Evolutionary conservation across 768 basidiomycete species (phyloP).

Genomic region (Erythrobasidium yunnanense): DNA sequence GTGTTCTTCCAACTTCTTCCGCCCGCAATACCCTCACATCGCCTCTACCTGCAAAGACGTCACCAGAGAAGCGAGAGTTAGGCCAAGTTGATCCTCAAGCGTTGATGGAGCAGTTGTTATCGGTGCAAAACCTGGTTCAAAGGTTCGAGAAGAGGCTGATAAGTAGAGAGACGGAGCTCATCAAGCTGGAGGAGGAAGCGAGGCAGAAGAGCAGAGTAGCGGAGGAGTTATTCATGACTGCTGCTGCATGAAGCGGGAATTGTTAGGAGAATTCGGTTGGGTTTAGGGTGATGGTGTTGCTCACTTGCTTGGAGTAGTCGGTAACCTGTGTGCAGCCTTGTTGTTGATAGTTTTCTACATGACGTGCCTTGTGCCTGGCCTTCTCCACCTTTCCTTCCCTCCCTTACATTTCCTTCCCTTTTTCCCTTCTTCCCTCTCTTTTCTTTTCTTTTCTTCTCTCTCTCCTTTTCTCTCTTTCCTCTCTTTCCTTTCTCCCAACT

Average conservation of each 20-base stretch:
- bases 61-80: too few species aligned
- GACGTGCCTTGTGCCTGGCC: neutral
- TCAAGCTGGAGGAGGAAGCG: constrained; percentile 14
- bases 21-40: too few species aligned
- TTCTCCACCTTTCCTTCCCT: neutral
- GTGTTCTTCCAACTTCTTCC: neutral
- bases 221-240: neutral
- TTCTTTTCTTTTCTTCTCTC: neutral
- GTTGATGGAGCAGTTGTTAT: constrained; percentile 2
- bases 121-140: constrained; percentile 6
- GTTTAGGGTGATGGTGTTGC: neutral
- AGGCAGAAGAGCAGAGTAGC: neutral
- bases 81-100: constrained; percentile 2
- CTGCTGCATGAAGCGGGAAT: neutral
- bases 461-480: neutral
- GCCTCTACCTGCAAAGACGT: too few species aligned
- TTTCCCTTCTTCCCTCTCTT: neutral
- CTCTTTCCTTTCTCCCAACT: neutral
- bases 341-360: neutral
- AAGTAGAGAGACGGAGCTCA: constrained; percentile 16
- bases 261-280: neutral
- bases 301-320: neutral
- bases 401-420: neutral
- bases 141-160: constrained; percentile 15
- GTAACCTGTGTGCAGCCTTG: too few species aligned